Percentiles rank a stretch among this genome's conserved stretches.
Conservation (phyloP, 352 stramenopile species). For the Pythium folliculosum region DNA sequence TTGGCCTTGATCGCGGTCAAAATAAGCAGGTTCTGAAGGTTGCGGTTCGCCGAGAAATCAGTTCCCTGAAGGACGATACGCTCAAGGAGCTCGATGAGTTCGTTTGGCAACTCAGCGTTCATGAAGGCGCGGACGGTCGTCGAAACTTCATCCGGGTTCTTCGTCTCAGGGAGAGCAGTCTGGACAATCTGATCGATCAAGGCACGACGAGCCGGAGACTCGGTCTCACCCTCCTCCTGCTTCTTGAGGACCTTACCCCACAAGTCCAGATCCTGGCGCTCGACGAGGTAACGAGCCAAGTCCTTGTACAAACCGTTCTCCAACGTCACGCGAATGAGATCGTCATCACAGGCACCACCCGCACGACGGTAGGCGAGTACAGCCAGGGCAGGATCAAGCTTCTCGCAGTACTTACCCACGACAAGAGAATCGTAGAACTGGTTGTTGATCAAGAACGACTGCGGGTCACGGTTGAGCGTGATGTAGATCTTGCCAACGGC, state of each 20-base stretch:
- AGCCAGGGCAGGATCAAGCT: constrained; percentile 98
- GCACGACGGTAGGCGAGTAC: constrained; percentile 99
- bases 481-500: constrained; percentile 99
- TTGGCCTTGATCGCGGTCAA: constrained; percentile 99
- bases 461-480: constrained; percentile 98
- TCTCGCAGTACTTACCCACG: constrained; percentile 99
- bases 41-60: constrained; percentile 99
- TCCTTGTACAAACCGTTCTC: constrained; percentile 99
- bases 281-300: constrained; percentile 98
- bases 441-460: constrained; percentile 99
- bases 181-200: constrained; percentile 99
- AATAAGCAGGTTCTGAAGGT: constrained; percentile 99
- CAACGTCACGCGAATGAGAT: constrained; percentile 98
- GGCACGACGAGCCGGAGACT: constrained; percentile 91
- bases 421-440: constrained; percentile 99
- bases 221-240: constrained; percentile 90
- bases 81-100: constrained; percentile 99
- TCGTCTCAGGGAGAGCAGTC: constrained; percentile 98
- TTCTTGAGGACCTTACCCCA: constrained; percentile 97
- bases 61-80: constrained; percentile 99
- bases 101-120: constrained; percentile 98
- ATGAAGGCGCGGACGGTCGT: constrained; percentile 99
- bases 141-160: constrained; percentile 99
- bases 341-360: constrained; percentile 97
- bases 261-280: constrained; percentile 98